Base-by-base conservation (phyloP, 495 filamentous ascomycete genomes). In the Lophiostoma macrostomum region DNA sequence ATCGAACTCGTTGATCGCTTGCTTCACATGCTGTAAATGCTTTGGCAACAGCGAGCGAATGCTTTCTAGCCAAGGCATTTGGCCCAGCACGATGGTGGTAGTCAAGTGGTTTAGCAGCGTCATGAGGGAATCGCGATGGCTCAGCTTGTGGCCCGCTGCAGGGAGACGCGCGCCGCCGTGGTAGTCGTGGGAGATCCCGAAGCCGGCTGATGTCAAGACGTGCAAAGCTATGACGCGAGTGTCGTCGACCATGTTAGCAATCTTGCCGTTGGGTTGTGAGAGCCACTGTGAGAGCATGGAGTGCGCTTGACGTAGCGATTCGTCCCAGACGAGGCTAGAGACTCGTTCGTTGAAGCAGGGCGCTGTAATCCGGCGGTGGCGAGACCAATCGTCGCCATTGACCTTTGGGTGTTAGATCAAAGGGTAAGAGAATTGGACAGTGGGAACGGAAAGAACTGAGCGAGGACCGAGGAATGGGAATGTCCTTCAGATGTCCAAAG, bases 311-410 rank as follows among this genome's bases (percentile, higher is more conserved):
- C 44, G 18, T 10, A 61, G 14, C 24, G 55, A 56, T 27, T 64
- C 61, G 20, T 42, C 30, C 61, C 61, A 64, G 18, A 64, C 61
- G 22, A 52, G 25, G 22, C 32, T 16, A 20, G 41, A 50, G 34
- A 61, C 43, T 10, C 53, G 52, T 22, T 64, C 61, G 36, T 64
- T 64, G 49, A 64, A 61, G 34, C 45, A 51, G n/a, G 61, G 45
- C 0, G 61, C 61, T 13, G 50, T 55, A 7, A 64, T 14, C 38
- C 58, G 61, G 25, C 61, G 57, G 24, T 64, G 61, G 36, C 61
- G 52, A 13, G 51, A 4, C 58, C 58, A 61, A 7, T 61, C 53
- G 14, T 51, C 39, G 25, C 52, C 58, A 28, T 61, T 53, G 20
- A 47, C 53, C 50, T 39, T n/a, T n/a, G n/a, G n/a, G n/a, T n/a